These are phyloP conservation scores for Domatiomyces catenatus DNA, from an alignment of 2,329 filamentous ascomycete species.

Conservation along the genomic window DNA sequence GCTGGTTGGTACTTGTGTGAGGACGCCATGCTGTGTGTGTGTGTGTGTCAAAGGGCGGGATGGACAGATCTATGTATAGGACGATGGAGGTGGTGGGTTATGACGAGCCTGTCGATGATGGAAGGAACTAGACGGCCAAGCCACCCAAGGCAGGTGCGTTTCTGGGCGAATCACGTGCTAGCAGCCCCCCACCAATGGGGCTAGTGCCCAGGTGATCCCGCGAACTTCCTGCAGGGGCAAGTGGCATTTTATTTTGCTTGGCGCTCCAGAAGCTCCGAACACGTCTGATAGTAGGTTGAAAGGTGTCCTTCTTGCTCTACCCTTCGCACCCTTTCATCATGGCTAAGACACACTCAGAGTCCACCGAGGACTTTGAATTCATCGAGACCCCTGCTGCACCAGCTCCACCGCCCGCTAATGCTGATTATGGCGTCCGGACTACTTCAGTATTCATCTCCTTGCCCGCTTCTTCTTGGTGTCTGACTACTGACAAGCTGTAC, in stretches of 20 bases:
- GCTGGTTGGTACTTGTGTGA: conserved; percentile 65
- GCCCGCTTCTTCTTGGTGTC: conserved; percentile 1
- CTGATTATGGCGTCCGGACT: conserved; percentile 45
- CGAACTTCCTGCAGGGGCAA: neutral
- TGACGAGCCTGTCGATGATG: neutral
- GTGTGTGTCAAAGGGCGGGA: neutral
- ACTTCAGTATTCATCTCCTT: conserved; percentile 37
- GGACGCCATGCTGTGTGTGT: conserved; percentile 11
- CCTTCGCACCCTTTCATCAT: conserved; percentile 15
- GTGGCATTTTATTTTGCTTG: neutral
- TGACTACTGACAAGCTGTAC: conserved; percentile 14
- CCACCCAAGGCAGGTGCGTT: too few species aligned
- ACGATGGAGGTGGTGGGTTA: too few species aligned
- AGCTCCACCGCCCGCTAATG: conserved; percentile 33
- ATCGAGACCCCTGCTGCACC: conserved; percentile 46
- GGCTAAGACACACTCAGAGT: conserved; percentile 30
- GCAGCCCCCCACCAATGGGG: too few species aligned
- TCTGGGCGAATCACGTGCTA: too few species aligned
- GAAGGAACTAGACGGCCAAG: neutral
- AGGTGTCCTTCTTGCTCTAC: neutral
- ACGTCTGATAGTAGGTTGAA: neutral
- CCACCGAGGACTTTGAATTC: conserved; percentile 35
- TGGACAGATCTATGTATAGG: too few species aligned
- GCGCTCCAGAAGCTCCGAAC: neutral
- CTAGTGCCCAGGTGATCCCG: too few species aligned